A percentile compares a stretch with the other conserved stretches of the same genome.
Evolutionary conservation across 140 eudicot genomes (phyloP).

Genomic region (Cichorium intybus): DNA sequence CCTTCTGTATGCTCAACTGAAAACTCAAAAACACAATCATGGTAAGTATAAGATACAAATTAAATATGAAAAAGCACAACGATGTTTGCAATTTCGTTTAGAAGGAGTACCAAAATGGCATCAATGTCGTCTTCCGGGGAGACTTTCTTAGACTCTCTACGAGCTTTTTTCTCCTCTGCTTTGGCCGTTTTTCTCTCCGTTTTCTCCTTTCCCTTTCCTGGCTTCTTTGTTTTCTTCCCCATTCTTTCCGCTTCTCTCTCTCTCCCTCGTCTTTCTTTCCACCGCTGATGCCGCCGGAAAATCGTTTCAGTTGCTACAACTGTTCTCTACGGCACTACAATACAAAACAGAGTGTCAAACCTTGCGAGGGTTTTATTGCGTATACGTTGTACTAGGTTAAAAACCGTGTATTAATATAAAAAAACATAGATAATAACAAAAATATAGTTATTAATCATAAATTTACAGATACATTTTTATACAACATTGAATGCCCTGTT

Average conservation of each 20-base stretch:
- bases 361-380: slow-evolving; percentile 19
- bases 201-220: slow-evolving; percentile 97
- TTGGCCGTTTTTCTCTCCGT: slow-evolving; percentile 88
- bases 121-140: slow-evolving; percentile 98
- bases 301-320: slow-evolving; percentile 1
- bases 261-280: slow-evolving; percentile 3
- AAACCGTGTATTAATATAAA: no score
- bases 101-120: slow-evolving; percentile 66
- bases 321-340: slow-evolving; percentile 19
- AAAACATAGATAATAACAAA: no score
- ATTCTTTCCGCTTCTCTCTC: slow-evolving; percentile 27
- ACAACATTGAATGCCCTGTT: no score
- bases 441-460: no score
- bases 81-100: not conserved
- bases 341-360: not conserved
- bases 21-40: slow-evolving; percentile 14
- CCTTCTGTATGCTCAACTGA: slow-evolving; percentile 86
- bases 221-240: slow-evolving; percentile 96
- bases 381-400: slow-evolving; percentile 2
- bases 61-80: not conserved
- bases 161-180: slow-evolving; percentile 88
- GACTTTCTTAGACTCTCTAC: slow-evolving; percentile 80
- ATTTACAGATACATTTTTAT: no score
- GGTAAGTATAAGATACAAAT: not conserved
- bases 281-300: slow-evolving; percentile 10